These are phyloP conservation scores for Bryopsis sp. DNA, from an alignment of 139 green algal genomes.

Conservation along the genomic window DNA sequence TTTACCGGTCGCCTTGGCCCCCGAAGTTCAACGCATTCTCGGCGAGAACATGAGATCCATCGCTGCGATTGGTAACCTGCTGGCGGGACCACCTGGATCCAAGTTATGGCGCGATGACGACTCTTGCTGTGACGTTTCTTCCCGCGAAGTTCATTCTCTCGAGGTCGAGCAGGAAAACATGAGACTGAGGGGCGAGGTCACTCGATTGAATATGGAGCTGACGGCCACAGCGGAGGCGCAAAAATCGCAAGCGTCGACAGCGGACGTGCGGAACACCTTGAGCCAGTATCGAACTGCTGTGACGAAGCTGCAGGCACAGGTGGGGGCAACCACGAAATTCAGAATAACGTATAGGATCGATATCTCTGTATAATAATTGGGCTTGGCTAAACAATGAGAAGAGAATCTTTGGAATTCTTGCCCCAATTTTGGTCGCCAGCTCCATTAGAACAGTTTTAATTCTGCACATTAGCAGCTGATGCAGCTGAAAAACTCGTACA, in stretches of 20 bases:
- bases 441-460: too few species aligned
- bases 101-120: neutral
- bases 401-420: too few species aligned
- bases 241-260: neutral
- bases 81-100: constrained; percentile 8
- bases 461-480: too few species aligned
- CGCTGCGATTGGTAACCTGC: constrained; percentile 4
- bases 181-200: neutral
- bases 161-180: neutral
- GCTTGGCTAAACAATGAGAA: too few species aligned
- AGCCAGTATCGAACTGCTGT: constrained; percentile 6
- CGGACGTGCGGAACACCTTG: constrained; percentile 15
- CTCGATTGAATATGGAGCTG: neutral
- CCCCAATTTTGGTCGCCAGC: too few species aligned
- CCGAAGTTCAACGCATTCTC: neutral
- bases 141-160: too few species aligned
- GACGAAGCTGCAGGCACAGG: constrained; percentile 20
- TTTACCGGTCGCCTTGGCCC: constrained; percentile 14
- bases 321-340: too few species aligned
- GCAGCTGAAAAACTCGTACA: too few species aligned
- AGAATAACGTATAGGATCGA: too few species aligned
- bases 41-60: neutral
- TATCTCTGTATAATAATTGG: too few species aligned
- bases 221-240: neutral
- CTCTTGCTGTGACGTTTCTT: too few species aligned